phyloP scores from a whole-genome alignment of 306 rosid genomes.

The Cicer bijugum region DNA sequence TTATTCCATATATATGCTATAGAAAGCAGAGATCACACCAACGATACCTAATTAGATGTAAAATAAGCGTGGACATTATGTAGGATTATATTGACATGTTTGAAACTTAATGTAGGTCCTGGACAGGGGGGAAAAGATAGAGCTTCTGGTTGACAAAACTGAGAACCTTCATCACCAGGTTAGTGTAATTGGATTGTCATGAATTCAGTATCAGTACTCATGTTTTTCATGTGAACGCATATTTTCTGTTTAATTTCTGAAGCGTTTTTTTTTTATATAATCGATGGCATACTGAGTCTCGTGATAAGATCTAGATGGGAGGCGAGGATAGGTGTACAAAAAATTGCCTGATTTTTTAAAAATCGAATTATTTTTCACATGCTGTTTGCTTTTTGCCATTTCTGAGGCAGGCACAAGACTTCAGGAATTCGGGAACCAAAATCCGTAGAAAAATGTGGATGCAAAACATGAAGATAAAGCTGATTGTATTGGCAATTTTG shows the following conservation, averaged over 20 bases:
- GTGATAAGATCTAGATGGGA: slow-evolving; percentile 15
- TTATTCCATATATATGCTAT: not conserved
- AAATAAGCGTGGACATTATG: slow-evolving; percentile 9
- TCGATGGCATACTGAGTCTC: slow-evolving; percentile 3
- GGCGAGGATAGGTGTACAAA: not conserved
- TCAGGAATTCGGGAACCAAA: slow-evolving; percentile 76
- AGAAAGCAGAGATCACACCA: slow-evolving; percentile 10
- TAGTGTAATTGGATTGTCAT: slow-evolving; percentile 44
- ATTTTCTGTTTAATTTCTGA: slow-evolving; percentile 4
- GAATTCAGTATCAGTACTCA: slow-evolving; percentile 17
- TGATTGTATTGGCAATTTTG: slow-evolving; percentile 91
- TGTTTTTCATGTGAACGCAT: not conserved
- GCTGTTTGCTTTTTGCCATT: not conserved
- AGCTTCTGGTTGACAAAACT: slow-evolving; percentile 95
- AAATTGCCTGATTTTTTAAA: not conserved
- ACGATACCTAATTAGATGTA: slow-evolving; percentile 18
- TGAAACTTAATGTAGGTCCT: slow-evolving; percentile 67
- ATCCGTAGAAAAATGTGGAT: slow-evolving; percentile 99
- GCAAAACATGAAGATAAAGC: slow-evolving; percentile 96
- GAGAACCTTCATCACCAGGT: slow-evolving; percentile 97
- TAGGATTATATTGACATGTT: slow-evolving; percentile 48
- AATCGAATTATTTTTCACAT: slow-evolving; percentile 16
- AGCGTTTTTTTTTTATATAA: not conserved
- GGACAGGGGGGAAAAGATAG: slow-evolving; percentile 97
- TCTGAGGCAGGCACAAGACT: slow-evolving; percentile 86